Percentiles rank a stretch among this genome's conserved stretches.
phyloP scores from a whole-genome alignment of 2,329 filamentous ascomycete genomes.

The Aspergillus aculeatinus region DNA sequence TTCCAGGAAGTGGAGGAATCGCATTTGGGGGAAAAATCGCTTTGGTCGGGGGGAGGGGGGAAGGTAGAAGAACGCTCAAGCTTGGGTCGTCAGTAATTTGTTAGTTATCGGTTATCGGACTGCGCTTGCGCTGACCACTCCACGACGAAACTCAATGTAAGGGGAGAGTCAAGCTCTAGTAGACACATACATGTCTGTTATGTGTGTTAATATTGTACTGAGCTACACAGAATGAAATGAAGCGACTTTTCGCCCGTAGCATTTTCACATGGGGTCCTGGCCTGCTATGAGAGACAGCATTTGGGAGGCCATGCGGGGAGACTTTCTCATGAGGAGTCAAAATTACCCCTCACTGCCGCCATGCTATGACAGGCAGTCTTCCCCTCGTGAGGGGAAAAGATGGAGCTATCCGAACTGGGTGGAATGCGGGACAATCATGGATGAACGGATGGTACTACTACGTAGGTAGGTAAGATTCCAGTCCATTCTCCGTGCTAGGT shows the following conservation, averaged over 20 bases:
- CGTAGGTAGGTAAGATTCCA: neutral
- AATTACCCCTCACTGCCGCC: neutral
- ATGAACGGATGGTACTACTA: neutral
- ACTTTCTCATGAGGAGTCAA: neutral
- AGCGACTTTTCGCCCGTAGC: no score
- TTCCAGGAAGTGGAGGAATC: neutral
- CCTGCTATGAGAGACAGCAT: neutral
- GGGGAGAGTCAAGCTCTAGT: no score
- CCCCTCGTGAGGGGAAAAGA: slow-evolving; percentile 20
- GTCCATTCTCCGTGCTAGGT: neutral
- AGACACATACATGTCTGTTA: no score
- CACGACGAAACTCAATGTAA: no score
- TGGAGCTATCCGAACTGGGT: slow-evolving; percentile 5
- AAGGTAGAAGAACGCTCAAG: neutral
- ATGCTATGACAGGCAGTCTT: no score
- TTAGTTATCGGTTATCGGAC: no score
- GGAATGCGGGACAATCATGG: slow-evolving; percentile 1
- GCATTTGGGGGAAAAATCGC: neutral
- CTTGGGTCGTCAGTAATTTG: neutral
- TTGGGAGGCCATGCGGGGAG: neutral
- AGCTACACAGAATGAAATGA: no score
- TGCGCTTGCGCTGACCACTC: no score
- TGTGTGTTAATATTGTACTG: no score
- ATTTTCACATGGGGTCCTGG: no score
- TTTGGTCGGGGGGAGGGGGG: neutral